phyloP scores from a whole-genome alignment of 2,329 filamentous ascomycete genomes.

The Amesomyces nigricolor region DNA sequence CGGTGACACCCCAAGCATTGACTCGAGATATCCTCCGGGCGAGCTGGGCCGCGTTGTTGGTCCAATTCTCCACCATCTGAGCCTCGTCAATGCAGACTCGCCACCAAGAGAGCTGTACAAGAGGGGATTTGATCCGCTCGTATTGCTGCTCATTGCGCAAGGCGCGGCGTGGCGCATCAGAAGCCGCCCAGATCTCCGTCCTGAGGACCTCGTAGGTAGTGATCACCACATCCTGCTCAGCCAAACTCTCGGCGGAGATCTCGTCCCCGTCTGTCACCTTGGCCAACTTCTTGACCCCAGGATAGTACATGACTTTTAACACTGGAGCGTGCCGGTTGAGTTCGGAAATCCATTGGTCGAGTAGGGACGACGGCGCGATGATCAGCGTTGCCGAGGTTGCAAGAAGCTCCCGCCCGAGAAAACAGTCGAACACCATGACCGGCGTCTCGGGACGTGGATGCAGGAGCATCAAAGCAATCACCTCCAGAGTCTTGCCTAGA shows the following conservation, averaged over 20 bases:
- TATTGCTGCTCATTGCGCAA: slow-evolving; percentile 63
- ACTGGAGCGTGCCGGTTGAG: slow-evolving; percentile 52
- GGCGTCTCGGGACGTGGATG: slow-evolving; percentile 42
- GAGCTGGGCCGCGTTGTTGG: slow-evolving; percentile 75
- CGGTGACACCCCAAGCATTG: slow-evolving; percentile 89
- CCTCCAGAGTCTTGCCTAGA: slow-evolving; percentile 72
- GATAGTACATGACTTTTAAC: slow-evolving; percentile 52
- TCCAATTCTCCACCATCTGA: slow-evolving; percentile 89
- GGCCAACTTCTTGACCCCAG: slow-evolving; percentile 40
- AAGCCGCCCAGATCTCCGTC: slow-evolving; percentile 71
- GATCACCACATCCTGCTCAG: slow-evolving; percentile 52
- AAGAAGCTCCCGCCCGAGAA: slow-evolving; percentile 40
- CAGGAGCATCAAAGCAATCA: slow-evolving; percentile 63
- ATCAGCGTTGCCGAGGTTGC: slow-evolving; percentile 55
- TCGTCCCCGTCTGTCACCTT: slow-evolving; percentile 36
- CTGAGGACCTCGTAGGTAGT: slow-evolving; percentile 68
- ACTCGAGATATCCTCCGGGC: slow-evolving; percentile 73
- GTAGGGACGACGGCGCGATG: slow-evolving; percentile 51
- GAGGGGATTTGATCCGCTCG: slow-evolving; percentile 62
- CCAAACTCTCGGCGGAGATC: slow-evolving; percentile 40
- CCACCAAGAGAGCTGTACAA: slow-evolving; percentile 84
- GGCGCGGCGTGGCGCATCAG: slow-evolving; percentile 61
- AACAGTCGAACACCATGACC: slow-evolving; percentile 31
- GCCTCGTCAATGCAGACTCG: slow-evolving; percentile 72
- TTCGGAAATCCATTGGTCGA: slow-evolving; percentile 58